Conservation (phyloP, 129 eudicot genomes). For the Flaveria brownii region DNA sequence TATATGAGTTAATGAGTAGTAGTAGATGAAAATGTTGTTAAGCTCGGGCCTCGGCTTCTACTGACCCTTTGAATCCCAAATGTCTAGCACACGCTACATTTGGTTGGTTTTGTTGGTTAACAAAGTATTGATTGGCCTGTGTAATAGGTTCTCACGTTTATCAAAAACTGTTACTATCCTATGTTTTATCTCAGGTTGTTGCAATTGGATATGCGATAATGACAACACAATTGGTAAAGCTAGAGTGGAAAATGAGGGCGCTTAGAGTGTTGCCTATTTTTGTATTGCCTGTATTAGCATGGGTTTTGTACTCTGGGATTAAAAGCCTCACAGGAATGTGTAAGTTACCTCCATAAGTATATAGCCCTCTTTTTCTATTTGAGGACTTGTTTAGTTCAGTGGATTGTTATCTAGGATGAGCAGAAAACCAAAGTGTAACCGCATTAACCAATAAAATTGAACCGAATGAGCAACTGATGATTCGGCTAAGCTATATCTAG, state of each 20-base stretch:
- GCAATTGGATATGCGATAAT: constrained; percentile 77
- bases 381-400: not conserved
- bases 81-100: not conserved
- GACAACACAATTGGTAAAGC: constrained; percentile 61
- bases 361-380: not conserved
- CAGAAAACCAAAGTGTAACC: too few species aligned
- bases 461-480: too few species aligned
- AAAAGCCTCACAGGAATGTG: constrained; percentile 56
- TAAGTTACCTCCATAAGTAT: constrained; percentile 40
- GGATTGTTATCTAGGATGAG: not conserved
- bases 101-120: too few species aligned
- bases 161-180: not conserved
- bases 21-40: too few species aligned
- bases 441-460: too few species aligned
- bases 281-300: constrained; percentile 65
- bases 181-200: constrained; percentile 46
- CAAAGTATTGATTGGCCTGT: not conserved
- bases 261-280: constrained; percentile 81
- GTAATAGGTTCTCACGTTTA: too few species aligned
- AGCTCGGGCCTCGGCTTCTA: too few species aligned
- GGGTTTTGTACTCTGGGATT: constrained; percentile 51
- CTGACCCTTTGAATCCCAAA: not conserved
- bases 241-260: constrained; percentile 79
- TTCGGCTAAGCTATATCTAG: too few species aligned
- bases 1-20: too few species aligned